These are phyloP conservation scores for Planoprotostelium fungivorum DNA, from an alignment of 78 protist genomes.

Conservation along the genomic window DNA sequence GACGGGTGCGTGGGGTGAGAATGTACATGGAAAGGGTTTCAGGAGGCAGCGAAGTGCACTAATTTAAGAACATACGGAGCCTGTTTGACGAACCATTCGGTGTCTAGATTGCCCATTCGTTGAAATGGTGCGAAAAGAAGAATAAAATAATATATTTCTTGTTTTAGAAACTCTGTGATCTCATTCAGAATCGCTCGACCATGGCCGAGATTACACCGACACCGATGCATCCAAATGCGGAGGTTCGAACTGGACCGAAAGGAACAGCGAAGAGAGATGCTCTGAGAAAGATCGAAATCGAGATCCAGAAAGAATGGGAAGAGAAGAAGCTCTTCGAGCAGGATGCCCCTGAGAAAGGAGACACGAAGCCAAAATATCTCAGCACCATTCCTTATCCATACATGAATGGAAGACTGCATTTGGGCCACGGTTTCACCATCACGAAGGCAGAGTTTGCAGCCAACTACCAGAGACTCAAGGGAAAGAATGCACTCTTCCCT, in stretches of 20 bases:
- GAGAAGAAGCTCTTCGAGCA: slow-evolving; percentile 29
- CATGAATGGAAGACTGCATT: slow-evolving; percentile 99
- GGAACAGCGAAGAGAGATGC: slow-evolving; percentile 64
- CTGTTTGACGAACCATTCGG: too few relatives aligned
- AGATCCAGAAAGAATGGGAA: slow-evolving; percentile 59
- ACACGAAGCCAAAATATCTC: slow-evolving; percentile 48
- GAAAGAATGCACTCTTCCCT: slow-evolving; percentile 94
- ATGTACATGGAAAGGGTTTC: too few relatives aligned
- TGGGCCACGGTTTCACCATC: slow-evolving; percentile 98
- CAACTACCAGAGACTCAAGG: slow-evolving; percentile 90
- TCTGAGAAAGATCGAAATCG: slow-evolving; percentile 51
- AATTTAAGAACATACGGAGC: too few relatives aligned
- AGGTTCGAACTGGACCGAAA: not conserved
- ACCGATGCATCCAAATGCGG: not conserved
- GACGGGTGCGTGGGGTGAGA: too few relatives aligned
- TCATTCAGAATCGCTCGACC: too few relatives aligned
- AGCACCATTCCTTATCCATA: slow-evolving; percentile 94
- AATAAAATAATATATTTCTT: too few relatives aligned
- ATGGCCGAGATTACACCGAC: too few relatives aligned
- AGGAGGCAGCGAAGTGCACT: too few relatives aligned
- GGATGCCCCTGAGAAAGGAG: slow-evolving; percentile 30
- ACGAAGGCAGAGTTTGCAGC: slow-evolving; percentile 97
- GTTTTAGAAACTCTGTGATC: too few relatives aligned
- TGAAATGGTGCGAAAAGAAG: too few relatives aligned
- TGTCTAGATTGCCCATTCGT: too few relatives aligned